A percentile compares a stretch with the other conserved stretches of the same genome.
Conservation (phyloP, 2,329 filamentous ascomycete genomes). For the Cadophora malorum region DNA sequence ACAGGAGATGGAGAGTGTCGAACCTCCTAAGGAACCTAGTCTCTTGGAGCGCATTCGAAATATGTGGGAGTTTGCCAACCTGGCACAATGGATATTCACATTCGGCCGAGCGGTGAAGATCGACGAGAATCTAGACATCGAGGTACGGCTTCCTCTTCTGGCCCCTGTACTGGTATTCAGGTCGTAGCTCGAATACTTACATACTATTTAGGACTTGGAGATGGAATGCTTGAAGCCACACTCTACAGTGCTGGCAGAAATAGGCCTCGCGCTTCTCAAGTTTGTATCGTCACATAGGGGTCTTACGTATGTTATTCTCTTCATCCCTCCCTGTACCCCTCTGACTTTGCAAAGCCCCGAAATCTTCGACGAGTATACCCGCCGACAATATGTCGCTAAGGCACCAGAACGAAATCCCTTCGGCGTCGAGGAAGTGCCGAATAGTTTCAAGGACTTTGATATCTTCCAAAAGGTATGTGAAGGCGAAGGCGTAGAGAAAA, state of each 20-base stretch:
- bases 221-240: slow-evolving; percentile 82
- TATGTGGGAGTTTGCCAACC: slow-evolving; percentile 94
- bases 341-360: slow-evolving; percentile 65
- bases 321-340: neutral
- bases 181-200: slow-evolving; percentile 25
- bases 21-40: slow-evolving; percentile 42
- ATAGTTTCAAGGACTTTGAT: slow-evolving; percentile 81
- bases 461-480: slow-evolving; percentile 73
- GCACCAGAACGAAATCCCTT: slow-evolving; percentile 84
- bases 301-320: slow-evolving; percentile 71
- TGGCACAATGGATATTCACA: slow-evolving; percentile 91
- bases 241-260: slow-evolving; percentile 77
- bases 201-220: slow-evolving; percentile 76
- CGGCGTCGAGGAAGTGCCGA: slow-evolving; percentile 74
- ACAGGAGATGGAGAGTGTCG: slow-evolving; percentile 50
- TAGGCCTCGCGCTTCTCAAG: slow-evolving; percentile 88
- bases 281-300: slow-evolving; percentile 93
- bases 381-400: slow-evolving; percentile 86
- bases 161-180: slow-evolving; percentile 7
- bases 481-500: slow-evolving; percentile 39
- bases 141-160: slow-evolving; percentile 62
- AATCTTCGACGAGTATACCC: slow-evolving; percentile 91
- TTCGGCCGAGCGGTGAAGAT: slow-evolving; percentile 92
- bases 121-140: slow-evolving; percentile 85
- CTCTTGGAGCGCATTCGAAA: slow-evolving; percentile 76